Conservation (phyloP, 176 grass and related monocot genomes). For the Lolium multiflorum region DNA sequence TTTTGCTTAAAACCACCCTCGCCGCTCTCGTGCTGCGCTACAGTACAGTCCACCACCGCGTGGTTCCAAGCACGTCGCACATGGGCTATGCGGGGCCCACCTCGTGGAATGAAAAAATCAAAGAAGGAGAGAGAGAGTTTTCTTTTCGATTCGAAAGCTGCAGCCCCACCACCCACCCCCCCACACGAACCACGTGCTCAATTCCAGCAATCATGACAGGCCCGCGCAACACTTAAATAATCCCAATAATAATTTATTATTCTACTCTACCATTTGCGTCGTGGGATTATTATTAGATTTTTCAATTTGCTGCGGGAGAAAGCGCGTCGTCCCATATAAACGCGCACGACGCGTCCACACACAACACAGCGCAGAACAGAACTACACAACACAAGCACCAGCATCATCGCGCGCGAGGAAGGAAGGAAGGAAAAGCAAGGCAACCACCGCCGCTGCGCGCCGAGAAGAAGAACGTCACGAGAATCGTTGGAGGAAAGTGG, state of each 20-base stretch:
- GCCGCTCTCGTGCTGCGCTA: background rate
- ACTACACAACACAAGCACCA: too few relatives aligned
- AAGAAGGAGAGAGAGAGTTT: too few relatives aligned
- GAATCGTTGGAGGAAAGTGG: background rate
- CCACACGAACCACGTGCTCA: constrained; percentile 51
- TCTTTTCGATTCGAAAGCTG: background rate
- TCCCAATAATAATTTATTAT: background rate
- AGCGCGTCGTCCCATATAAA: background rate
- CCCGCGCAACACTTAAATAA: background rate
- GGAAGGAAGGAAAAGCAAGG: background rate
- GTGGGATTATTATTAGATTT: background rate
- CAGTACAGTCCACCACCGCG: background rate
- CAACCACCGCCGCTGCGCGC: background rate
- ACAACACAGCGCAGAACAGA: background rate
- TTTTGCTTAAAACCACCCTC: background rate
- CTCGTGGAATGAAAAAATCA: background rate
- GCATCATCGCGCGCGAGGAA: background rate
- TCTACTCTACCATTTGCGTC: too few relatives aligned
- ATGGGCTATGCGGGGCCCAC: constrained; percentile 12
- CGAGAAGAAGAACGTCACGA: background rate
- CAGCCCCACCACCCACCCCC: background rate
- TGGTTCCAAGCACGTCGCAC: constrained; percentile 21
- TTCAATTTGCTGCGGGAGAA: background rate
- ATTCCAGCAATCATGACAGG: constrained; percentile 8
- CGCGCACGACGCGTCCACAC: background rate